Percentiles rank a stretch among this genome's conserved stretches.
Conservation (phyloP, 148 eudicot genomes). For the Rhododendron kiyosumense region DNA sequence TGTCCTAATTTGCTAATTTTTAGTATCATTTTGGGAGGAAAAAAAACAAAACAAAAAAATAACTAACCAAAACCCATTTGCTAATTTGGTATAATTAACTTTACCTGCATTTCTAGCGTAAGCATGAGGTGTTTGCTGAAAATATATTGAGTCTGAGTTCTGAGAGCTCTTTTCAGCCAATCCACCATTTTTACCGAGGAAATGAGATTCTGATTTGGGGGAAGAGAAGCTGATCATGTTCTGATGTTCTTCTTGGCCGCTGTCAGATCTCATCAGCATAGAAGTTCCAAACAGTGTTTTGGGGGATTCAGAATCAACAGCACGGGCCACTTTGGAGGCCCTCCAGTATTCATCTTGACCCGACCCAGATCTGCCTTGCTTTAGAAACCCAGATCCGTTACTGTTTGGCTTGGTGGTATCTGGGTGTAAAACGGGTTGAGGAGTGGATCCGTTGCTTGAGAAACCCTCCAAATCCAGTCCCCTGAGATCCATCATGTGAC, state of each 20-base stretch:
- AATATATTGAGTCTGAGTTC: conserved; percentile 27
- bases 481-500: neutral
- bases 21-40: neutral
- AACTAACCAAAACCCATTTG: neutral
- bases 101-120: conserved; percentile 35
- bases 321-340: conserved; percentile 33
- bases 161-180: conserved; percentile 24
- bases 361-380: conserved; percentile 55
- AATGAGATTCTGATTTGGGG: conserved; percentile 30
- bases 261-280: conserved; percentile 35
- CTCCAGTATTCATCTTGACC: conserved; percentile 22
- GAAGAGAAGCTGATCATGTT: conserved; percentile 67
- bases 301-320: conserved; percentile 20
- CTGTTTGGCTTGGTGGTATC: conserved; percentile 15
- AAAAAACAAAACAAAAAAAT: too few relatives aligned
- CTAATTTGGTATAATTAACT: neutral
- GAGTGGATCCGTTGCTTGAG: neutral
- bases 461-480: conserved; percentile 14
- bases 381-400: conserved; percentile 47
- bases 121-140: conserved; percentile 23
- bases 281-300: conserved; percentile 10
- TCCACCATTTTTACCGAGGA: conserved; percentile 27
- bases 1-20: neutral
- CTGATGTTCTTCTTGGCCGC: conserved; percentile 22
- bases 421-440: conserved; percentile 1